These are phyloP conservation scores for Fusarium decemcellulare DNA, from an alignment of 2,329 filamentous ascomycete species.

Conservation along the genomic window DNA sequence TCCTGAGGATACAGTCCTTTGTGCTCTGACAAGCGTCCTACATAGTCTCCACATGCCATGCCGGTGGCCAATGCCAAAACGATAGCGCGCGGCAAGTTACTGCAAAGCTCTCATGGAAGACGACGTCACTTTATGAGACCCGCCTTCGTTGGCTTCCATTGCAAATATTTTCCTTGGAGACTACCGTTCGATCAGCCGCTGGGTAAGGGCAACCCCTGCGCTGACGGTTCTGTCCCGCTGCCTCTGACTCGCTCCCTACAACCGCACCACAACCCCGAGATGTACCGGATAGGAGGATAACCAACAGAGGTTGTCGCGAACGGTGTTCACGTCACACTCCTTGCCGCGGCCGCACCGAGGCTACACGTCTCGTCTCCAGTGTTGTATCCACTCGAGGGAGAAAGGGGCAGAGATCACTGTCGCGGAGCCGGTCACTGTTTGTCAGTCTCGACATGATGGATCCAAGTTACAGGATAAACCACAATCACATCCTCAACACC, in stretches of 20 bases:
- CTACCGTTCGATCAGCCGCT: conserved; percentile 26
- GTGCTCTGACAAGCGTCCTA: conserved; percentile 7
- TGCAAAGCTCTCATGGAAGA: conserved; percentile 13
- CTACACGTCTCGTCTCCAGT: conserved; percentile 1
- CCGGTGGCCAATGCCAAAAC: conserved; percentile 17
- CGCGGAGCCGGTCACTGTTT: conserved; percentile 29
- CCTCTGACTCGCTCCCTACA: conserved; percentile 17
- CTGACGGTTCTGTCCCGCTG: background rate
- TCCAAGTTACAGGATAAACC: conserved; percentile 25
- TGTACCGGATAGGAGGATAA: background rate
- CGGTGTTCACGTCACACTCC: background rate
- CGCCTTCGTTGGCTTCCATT: conserved; percentile 16
- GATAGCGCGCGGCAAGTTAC: conserved; percentile 38
- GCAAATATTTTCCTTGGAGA: conserved; percentile 28
- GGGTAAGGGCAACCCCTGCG: conserved; percentile 20
- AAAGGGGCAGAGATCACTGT: conserved; percentile 4
- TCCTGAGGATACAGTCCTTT: conserved; percentile 17
- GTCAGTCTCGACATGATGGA: conserved; percentile 35
- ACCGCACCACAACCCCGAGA: conserved; percentile 22
- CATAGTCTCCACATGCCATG: conserved; percentile 3
- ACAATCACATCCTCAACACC: conserved; percentile 5
- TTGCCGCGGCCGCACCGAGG: conserved; percentile 1
- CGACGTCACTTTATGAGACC: conserved; percentile 22
- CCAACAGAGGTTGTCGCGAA: background rate
- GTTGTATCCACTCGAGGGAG: conserved; percentile 17